Conservation (phyloP, 2,329 filamentous ascomycete species). For the Fusarium pseudoanthophilum region DNA sequence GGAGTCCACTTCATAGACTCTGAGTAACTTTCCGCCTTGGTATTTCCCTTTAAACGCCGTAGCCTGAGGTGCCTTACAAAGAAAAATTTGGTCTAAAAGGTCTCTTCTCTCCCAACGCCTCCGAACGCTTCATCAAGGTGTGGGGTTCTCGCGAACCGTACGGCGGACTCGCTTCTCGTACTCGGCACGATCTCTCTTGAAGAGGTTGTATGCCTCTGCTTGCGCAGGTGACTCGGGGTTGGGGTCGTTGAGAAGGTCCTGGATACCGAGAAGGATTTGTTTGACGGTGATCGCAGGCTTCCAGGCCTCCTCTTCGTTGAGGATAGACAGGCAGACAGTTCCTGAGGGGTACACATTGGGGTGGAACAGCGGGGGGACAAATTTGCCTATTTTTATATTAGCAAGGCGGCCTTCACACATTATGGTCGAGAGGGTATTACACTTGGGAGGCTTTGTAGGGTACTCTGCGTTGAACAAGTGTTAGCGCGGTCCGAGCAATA, state of each 20-base stretch:
- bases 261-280: slow-evolving; percentile 94
- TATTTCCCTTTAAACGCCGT: slow-evolving; percentile 49
- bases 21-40: slow-evolving; percentile 43
- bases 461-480: slow-evolving; percentile 72
- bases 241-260: slow-evolving; percentile 94
- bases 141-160: slow-evolving; percentile 89
- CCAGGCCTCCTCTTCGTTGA: slow-evolving; percentile 99
- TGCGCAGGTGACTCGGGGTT: slow-evolving; percentile 98
- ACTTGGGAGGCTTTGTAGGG: slow-evolving; percentile 98
- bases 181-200: slow-evolving; percentile 86
- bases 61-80: slow-evolving; percentile 39
- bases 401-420: background rate
- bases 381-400: slow-evolving; percentile 76
- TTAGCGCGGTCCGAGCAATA: slow-evolving; percentile 20
- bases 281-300: slow-evolving; percentile 98
- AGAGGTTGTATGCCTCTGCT: slow-evolving; percentile 96
- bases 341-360: slow-evolving; percentile 99
- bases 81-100: slow-evolving; percentile 28
- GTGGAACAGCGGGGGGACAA: slow-evolving; percentile 94
- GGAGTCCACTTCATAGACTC: slow-evolving; percentile 9
- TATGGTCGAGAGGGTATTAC: slow-evolving; percentile 62
- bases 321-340: slow-evolving; percentile 94
- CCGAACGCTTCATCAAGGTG: slow-evolving; percentile 62
- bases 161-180: slow-evolving; percentile 91
- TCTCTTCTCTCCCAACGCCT: slow-evolving; percentile 6